Percentiles rank a stretch among this genome's conserved stretches.
These are phyloP conservation scores for Vitellaria paradoxa DNA, from an alignment of 179 eudicot species.

Conservation along the genomic window DNA sequence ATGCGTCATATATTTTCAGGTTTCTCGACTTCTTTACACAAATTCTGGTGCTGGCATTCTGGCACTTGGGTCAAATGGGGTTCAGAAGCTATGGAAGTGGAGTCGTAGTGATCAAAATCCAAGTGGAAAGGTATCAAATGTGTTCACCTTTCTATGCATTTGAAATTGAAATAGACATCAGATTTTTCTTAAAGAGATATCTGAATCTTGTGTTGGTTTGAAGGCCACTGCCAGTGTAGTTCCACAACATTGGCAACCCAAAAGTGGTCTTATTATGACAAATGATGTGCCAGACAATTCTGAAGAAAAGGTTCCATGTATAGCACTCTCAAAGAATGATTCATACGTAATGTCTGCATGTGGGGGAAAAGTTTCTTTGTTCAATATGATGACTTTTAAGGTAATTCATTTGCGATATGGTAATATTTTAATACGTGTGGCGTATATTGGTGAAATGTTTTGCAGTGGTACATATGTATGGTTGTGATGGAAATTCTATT, in stretches of 20 bases:
- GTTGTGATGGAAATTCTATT: background rate
- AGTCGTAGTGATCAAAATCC: slow-evolving; percentile 41
- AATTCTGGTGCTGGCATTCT: slow-evolving; percentile 61
- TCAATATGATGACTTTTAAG: slow-evolving; percentile 94
- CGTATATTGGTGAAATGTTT: no score
- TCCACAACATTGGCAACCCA: background rate
- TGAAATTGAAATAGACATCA: background rate
- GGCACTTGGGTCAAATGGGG: slow-evolving; percentile 68
- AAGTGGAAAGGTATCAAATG: background rate
- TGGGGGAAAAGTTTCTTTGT: slow-evolving; percentile 84
- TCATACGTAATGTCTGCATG: slow-evolving; percentile 90
- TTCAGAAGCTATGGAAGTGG: slow-evolving; percentile 84
- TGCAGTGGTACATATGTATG: background rate
- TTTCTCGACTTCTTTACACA: background rate
- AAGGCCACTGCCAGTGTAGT: background rate
- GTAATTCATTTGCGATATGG: slow-evolving; percentile 27
- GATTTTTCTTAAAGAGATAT: background rate
- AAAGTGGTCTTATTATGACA: slow-evolving; percentile 52
- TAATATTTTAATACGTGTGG: no score
- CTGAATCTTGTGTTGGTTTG: background rate
- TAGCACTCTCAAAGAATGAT: slow-evolving; percentile 80
- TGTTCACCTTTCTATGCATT: background rate
- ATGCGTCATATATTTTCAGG: slow-evolving; percentile 8
- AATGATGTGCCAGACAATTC: slow-evolving; percentile 72
- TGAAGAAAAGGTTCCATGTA: slow-evolving; percentile 76